These are phyloP conservation scores for Hypoxylon sp. DNA, from an alignment of 2,329 filamentous ascomycete species.

Conservation along the genomic window DNA sequence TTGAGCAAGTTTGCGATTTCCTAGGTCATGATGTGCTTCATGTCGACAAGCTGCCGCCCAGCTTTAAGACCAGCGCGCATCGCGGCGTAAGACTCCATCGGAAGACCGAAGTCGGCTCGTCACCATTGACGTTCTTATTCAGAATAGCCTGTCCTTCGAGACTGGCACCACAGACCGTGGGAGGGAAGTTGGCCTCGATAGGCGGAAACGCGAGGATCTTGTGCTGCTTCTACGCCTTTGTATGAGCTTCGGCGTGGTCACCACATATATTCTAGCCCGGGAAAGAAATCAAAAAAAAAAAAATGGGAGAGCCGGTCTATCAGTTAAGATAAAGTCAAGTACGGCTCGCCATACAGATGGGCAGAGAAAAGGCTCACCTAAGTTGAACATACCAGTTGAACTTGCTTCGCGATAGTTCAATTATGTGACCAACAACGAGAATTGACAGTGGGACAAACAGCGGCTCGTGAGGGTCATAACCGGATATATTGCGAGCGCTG, in stretches of 20 bases:
- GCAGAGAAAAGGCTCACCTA: constrained; percentile 36
- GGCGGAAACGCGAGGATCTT: constrained; percentile 54
- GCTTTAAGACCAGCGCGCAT: constrained; percentile 51
- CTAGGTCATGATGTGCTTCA: constrained; percentile 52
- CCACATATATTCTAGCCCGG: constrained; percentile 57
- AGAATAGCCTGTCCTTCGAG: constrained; percentile 49
- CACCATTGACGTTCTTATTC: constrained; percentile 50
- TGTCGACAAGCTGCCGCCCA: constrained; percentile 50
- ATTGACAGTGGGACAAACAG: constrained; percentile 48
- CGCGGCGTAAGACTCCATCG: constrained; percentile 51
- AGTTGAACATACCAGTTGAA: constrained; percentile 52
- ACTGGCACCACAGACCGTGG: constrained; percentile 49
- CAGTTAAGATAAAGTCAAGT: constrained; percentile 23
- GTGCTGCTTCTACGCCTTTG: constrained; percentile 54
- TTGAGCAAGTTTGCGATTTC: constrained; percentile 47
- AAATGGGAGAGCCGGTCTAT: constrained; percentile 50
- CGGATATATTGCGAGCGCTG: constrained; percentile 34
- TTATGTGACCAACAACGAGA: constrained; percentile 50
- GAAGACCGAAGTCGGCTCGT: constrained; percentile 52
- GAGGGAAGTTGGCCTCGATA: constrained; percentile 51
- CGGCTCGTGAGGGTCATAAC: constrained; percentile 50
- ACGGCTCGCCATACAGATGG: not conserved
- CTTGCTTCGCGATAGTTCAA: constrained; percentile 47
- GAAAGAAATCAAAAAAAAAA: constrained; percentile 57
- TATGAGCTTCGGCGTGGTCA: constrained; percentile 54